These are phyloP conservation scores for Irpex sp. DNA, from an alignment of 1,284 basidiomycete genomes.

Conservation along the genomic window DNA sequence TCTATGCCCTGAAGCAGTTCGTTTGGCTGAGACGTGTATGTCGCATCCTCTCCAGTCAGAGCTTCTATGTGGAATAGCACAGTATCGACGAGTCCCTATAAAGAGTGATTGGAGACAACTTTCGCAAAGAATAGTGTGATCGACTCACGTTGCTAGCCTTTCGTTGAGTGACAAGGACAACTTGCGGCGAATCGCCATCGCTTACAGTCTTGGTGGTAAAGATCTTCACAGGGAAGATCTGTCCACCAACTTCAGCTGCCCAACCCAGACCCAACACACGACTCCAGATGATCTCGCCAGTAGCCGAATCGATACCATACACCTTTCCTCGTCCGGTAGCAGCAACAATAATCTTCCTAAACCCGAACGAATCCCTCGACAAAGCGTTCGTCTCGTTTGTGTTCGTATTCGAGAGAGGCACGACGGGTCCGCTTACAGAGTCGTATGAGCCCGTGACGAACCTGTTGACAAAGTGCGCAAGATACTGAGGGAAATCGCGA, in stretches of 20 bases:
- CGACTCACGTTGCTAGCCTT: constrained; percentile 54
- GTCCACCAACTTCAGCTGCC: constrained; percentile 52
- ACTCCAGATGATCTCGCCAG: constrained; percentile 76
- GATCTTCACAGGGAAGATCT: constrained; percentile 53
- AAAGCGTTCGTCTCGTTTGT: constrained; percentile 36
- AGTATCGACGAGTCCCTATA: constrained; percentile 57
- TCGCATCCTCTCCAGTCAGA: constrained; percentile 64
- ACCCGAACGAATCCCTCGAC: constrained; percentile 80
- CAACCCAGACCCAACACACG: constrained; percentile 65
- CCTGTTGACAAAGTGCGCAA: constrained; percentile 63
- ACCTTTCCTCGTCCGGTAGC: constrained; percentile 75
- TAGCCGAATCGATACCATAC: constrained; percentile 80
- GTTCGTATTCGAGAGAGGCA: constrained; percentile 36
- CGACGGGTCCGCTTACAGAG: constrained; percentile 37
- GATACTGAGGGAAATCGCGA: constrained; percentile 70
- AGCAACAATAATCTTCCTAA: constrained; percentile 79
- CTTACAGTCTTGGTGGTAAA: constrained; percentile 49
- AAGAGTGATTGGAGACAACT: neutral
- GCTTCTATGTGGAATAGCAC: constrained; percentile 80
- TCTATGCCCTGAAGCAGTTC: constrained; percentile 54
- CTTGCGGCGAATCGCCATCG: constrained; percentile 48
- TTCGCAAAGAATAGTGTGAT: constrained; percentile 1
- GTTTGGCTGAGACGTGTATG: constrained; percentile 22
- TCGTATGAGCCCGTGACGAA: constrained; percentile 73
- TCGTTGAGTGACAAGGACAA: constrained; percentile 60